These are phyloP conservation scores for Solanum hybrid DNA, from an alignment of 305 asterid genomes.

Conservation along the genomic window DNA sequence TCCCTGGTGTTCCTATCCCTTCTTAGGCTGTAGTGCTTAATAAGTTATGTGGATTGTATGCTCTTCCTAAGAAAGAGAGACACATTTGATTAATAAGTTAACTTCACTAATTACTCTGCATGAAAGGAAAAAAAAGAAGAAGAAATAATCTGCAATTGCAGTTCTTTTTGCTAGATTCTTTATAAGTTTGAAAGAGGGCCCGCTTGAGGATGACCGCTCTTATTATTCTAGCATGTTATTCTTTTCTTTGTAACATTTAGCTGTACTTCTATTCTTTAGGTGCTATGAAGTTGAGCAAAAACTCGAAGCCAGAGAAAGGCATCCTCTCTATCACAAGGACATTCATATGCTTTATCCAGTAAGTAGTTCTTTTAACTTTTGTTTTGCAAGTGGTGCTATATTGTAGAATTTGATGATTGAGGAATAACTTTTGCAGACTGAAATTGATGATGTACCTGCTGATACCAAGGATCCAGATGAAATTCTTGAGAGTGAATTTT, in stretches of 20 bases:
- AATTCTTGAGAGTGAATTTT: slow-evolving; percentile 91
- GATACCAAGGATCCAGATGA: slow-evolving; percentile 84
- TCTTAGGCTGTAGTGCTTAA: not conserved
- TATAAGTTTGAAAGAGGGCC: not conserved
- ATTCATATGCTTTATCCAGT: slow-evolving; percentile 66
- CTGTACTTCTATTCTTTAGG: slow-evolving; percentile 22
- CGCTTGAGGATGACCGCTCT: not conserved
- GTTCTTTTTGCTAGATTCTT: not conserved
- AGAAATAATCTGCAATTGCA: not conserved
- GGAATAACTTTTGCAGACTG: slow-evolving; percentile 44
- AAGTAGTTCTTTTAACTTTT: slow-evolving; percentile 13
- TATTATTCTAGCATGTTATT: not conserved
- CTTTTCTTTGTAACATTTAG: not conserved
- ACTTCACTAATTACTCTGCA: not conserved
- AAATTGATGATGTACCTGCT: slow-evolving; percentile 46
- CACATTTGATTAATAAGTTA: not conserved
- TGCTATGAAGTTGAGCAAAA: slow-evolving; percentile 80
- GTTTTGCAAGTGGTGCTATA: not conserved
- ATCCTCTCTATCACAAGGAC: slow-evolving; percentile 76
- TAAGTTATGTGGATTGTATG: not conserved
- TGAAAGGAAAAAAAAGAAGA: not conserved
- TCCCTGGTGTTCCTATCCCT: not conserved
- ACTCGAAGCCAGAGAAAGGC: slow-evolving; percentile 89
- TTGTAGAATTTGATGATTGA: not conserved
- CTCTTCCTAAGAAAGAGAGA: not conserved